Evolutionary conservation across 148 eudicot species (phyloP), one percentile per base, ranked within the genome.

Genomic region (Suaeda aralocaspica): DNA sequence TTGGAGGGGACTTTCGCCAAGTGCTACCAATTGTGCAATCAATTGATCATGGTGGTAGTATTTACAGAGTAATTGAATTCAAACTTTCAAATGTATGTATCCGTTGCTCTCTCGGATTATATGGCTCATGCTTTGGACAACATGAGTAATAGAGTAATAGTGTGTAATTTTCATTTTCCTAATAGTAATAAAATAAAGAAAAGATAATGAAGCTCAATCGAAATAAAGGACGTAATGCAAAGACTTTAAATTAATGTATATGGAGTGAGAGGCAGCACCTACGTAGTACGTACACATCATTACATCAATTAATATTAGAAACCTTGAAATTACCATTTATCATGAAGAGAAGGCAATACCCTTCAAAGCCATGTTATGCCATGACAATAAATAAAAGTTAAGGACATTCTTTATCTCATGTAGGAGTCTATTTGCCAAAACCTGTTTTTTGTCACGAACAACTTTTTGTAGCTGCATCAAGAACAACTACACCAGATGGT

Each of bases 1-100:
- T 67, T 1, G 59, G 72, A 9, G 67, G 72, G 6, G 76, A 72
- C 26, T 65, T 73, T 2, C 21, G 64, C 6, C 64, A 73, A 12
- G 55, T 65, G 0, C n/a, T 75, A 8, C 78, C 44, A 12, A 61
- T 75, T 19, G 28, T 69, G 0, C n/a, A 68, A 18, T 68, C 24
- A 21, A 73, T 68, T 28, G 14, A 18, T 1, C 41, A 63, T 21
- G 55, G 28, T n/a, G 56, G 65, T 13, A 44, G 53, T 4, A 56
- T 55, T 0, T 56, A 73, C 2, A 55, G 70, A 19, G 41, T 55
- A 7, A 42, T 42, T n/a, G n/a, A n/a, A n/a, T n/a, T n/a, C 1
- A 64, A 55, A n/a, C 42, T 30, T 3, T 64, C 70, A 0, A 28
- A 64, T 6, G 44, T 64, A 26, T 73, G 76, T 69, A 41, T 34